Evolutionary conservation across 2,329 filamentous ascomycete genomes (phyloP), one percentile per base, ranked within the genome.

Genomic region (Apiospora marii): DNA sequence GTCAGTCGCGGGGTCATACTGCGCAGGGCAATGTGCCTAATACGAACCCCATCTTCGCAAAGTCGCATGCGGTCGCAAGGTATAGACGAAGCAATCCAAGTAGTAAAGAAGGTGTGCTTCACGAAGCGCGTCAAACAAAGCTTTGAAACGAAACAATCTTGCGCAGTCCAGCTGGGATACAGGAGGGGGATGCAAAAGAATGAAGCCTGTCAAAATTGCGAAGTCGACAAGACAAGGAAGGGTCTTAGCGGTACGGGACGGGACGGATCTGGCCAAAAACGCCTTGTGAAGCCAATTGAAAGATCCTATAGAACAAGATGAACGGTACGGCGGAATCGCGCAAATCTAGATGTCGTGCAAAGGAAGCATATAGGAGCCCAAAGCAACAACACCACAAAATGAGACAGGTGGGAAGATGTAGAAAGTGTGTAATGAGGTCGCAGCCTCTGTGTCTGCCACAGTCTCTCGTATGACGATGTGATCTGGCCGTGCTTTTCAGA

Each of bases 1-100:
- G 72, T 79, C 72, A 78, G 76, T 70, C 71, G 68, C 71, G 30
- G 64, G 70, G 76, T 73, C 69, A 74, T 13, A 53, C 37, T n/a
- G 16, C 30, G 49, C 30, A 30, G 19, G 34, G 67, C 61, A 48
- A 30, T 27, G 30, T 43, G 34, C n/a, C n/a, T 51, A 67, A 67
- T 73, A 73, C 71, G 34, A 53, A 74, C 73, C 73, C 73, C 73
- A 74, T 74, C 49, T 61, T 71, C 67, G 24, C 30, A 14, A 41
- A 43, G 27, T 30, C 24, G 70, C 68, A 51, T 67, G 43, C 64
- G 41, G 51, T 53, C 48, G 48, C 70, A 71, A 53, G 46, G 58
- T 46, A 68, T 46, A 68, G 46, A 24, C 3, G 67, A 61, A 16
- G 70, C 37, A 44, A 51, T 67, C 34, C 67, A 34, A 49, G 67